phyloP scores from a whole-genome alignment of 495 filamentous ascomycete genomes.

The Monascus purpureus region DNA sequence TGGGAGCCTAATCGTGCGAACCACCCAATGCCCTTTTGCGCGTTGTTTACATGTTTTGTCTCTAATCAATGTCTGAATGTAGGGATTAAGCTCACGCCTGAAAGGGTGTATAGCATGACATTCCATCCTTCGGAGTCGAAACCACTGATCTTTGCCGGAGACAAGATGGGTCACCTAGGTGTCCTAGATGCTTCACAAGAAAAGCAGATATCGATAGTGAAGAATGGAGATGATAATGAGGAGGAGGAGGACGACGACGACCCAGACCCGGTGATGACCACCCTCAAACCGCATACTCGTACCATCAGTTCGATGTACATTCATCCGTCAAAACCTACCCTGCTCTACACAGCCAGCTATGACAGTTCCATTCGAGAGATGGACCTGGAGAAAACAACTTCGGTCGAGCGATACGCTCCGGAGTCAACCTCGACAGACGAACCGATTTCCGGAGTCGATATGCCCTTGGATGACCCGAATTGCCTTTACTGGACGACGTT shows the following conservation, averaged over 20 bases:
- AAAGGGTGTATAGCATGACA: slow-evolving; percentile 73
- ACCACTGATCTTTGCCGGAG: slow-evolving; percentile 83
- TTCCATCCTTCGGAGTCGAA: slow-evolving; percentile 83
- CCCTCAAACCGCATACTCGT: slow-evolving; percentile 77
- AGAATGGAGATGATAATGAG: slow-evolving; percentile 35
- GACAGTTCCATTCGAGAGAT: slow-evolving; percentile 85
- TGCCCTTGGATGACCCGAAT: slow-evolving; percentile 55
- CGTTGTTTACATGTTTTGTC: background rate
- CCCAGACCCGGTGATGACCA: slow-evolving; percentile 60
- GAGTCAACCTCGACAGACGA: slow-evolving; percentile 51
- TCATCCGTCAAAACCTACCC: slow-evolving; percentile 49
- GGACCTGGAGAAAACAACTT: slow-evolving; percentile 65
- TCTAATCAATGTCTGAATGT: slow-evolving; percentile 1
- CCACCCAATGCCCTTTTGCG: background rate
- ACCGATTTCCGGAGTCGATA: slow-evolving; percentile 69
- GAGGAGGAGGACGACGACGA: slow-evolving; percentile 51
- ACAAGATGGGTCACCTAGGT: slow-evolving; percentile 87
- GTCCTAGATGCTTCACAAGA: slow-evolving; percentile 84
- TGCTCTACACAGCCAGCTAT: slow-evolving; percentile 77
- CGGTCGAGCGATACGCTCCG: slow-evolving; percentile 67
- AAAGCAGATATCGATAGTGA: slow-evolving; percentile 17
- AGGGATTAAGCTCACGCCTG: slow-evolving; percentile 89
- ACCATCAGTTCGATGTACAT: slow-evolving; percentile 80
- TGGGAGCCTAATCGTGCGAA: slow-evolving; percentile 61
- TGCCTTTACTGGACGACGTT: slow-evolving; percentile 79